A percentile compares a stretch with the other conserved stretches of the same genome.
These are phyloP conservation scores for Kitagawia praeruptora DNA, from an alignment of 129 eudicot species.

Conservation along the genomic window DNA sequence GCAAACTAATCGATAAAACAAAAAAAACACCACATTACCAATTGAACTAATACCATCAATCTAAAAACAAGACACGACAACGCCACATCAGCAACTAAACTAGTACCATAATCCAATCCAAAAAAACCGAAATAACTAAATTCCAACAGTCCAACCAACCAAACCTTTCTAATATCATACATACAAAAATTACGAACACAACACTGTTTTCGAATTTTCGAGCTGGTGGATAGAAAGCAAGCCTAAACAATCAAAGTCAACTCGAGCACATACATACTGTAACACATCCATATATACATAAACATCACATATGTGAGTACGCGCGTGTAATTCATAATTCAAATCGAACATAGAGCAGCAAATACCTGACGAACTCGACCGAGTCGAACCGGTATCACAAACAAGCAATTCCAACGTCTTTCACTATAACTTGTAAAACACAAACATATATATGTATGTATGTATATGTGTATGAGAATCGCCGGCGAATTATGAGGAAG, in stretches of 20 bases:
- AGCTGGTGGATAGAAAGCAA: neutral
- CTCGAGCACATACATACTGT: neutral
- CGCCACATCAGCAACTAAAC: neutral
- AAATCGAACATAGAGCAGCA: neutral
- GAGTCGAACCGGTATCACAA: neutral
- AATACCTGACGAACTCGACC: neutral
- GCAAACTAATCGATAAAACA: neutral
- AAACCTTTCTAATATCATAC: neutral
- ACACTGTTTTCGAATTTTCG: too few species aligned
- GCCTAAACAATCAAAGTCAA: neutral
- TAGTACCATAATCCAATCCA: neutral
- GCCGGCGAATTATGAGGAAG: neutral
- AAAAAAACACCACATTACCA: too few species aligned
- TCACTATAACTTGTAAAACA: neutral
- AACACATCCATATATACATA: neutral
- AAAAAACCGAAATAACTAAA: neutral
- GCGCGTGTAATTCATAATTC: too few species aligned
- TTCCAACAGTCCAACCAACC: neutral
- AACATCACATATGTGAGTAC: neutral
- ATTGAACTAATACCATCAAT: too few species aligned
- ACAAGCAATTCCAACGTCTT: neutral
- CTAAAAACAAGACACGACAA: neutral
- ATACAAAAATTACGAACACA: neutral
- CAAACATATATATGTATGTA: neutral
- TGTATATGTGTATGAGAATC: neutral